A percentile compares a stretch with the other conserved stretches of the same genome.
These are phyloP conservation scores for Cyathus striatus DNA, from an alignment of 768 basidiomycete genomes.

Conservation along the genomic window DNA sequence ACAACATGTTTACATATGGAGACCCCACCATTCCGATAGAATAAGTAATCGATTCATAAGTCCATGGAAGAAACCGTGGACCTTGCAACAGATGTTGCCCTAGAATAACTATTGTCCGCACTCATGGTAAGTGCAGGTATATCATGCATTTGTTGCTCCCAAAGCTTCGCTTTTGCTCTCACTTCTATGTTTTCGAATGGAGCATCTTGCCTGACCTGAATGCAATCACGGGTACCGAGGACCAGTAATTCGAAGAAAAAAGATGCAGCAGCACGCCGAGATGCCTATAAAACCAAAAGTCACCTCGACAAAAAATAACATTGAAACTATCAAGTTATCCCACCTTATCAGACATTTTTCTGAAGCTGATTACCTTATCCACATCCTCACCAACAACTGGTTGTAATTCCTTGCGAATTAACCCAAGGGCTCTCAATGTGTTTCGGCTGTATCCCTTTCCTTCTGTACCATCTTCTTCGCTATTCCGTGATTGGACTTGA, in stretches of 20 bases:
- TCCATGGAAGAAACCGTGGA: conserved; percentile 43
- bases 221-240: conserved; percentile 86
- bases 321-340: conserved; percentile 5
- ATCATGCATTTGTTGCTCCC: conserved; percentile 56
- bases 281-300: conserved; percentile 56
- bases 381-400: conserved; percentile 39
- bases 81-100: conserved; percentile 31
- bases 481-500: conserved; percentile 37
- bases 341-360: conserved; percentile 74
- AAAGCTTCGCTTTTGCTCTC: conserved; percentile 76
- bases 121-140: conserved; percentile 15
- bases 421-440: conserved; percentile 75
- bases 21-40: too few relatives aligned
- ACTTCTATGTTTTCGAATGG: conserved; percentile 88
- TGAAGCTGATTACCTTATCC: conserved; percentile 73
- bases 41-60: too few relatives aligned
- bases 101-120: conserved; percentile 17
- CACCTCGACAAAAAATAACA: conserved; percentile 3
- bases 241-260: conserved; percentile 99
- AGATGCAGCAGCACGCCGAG: conserved; percentile 85
- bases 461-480: conserved; percentile 35
- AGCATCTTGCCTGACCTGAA: conserved; percentile 69
- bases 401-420: conserved; percentile 71
- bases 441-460: conserved; percentile 84
- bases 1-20: too few relatives aligned